Base-by-base conservation (phyloP, 805 yeast species). In the Lipomyces anomalus region DNA sequence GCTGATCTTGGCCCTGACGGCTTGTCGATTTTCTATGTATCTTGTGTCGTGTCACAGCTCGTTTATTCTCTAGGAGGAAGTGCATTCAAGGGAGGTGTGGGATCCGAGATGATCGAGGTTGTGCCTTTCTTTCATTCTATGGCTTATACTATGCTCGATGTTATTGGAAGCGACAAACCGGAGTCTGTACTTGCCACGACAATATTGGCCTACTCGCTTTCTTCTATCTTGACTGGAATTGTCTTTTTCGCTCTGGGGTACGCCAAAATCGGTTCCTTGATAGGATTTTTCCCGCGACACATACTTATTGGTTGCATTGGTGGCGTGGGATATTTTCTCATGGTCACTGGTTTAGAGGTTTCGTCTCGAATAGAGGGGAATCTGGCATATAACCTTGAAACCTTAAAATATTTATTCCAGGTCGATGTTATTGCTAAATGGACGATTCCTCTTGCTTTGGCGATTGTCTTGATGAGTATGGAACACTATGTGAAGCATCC, bases 81-180 rank as follows among this genome's bases (percentile, higher is more conserved):
- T 13, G 84, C 85, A 6, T 90, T 92, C 68, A 79, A 78, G 50
- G 75, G 88, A 1, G 95, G 95, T n/a, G 79, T 90, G 36, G 98
- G 98, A 1, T 84, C 95, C 3, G 97, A 92, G 67, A 92, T 92
- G 98, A 92, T 92, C 55, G 98, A 92, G 64, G 87, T 92, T n/a
- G 95, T 96, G 1, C 98, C 98, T 1, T 92, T 92, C 63, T 90
- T 90, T 70, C 98, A 92, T 61, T 75, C 94, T 2, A 89, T 92
- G 95, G 97, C 97, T 1, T 69, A 76, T 22, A 69, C 81, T 11
- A 80, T 92, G 40, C 69, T 81, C 62, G 61, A 65, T 2, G 69
- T 72, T 20, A 70, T 85, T 57, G 81, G 81, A 6, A 73, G 66
- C 7, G 69, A 67, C 2, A 63, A 68, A 21, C 65, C 64, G 2